phyloP scores from a whole-genome alignment of 768 basidiomycete species.

The Filobasidium wieringae region DNA sequence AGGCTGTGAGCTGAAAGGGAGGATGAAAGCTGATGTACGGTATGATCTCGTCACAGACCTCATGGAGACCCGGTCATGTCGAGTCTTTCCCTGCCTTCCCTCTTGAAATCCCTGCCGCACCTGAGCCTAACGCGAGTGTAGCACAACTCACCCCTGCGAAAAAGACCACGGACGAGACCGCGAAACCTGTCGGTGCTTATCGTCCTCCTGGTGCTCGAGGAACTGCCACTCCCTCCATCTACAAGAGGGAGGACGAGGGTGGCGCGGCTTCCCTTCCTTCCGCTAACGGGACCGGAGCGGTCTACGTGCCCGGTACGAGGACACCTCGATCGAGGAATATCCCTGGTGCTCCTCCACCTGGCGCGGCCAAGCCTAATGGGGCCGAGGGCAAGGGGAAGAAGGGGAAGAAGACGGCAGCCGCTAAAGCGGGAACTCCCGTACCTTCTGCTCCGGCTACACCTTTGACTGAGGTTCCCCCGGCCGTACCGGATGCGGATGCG shows the following conservation, averaged over 20 bases:
- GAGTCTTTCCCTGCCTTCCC: slow-evolving; percentile 61
- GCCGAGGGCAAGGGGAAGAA: slow-evolving; percentile 43
- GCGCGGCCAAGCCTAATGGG: slow-evolving; percentile 42
- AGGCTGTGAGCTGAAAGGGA: background rate
- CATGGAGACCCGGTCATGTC: slow-evolving; percentile 65
- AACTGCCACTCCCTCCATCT: slow-evolving; percentile 71
- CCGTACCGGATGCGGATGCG: slow-evolving; percentile 31
- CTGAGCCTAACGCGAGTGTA: slow-evolving; percentile 49
- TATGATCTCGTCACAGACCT: slow-evolving; percentile 36
- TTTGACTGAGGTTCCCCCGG: slow-evolving; percentile 7
- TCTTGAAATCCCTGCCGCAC: slow-evolving; percentile 54
- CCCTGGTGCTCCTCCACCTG: slow-evolving; percentile 56
- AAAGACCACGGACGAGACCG: slow-evolving; percentile 2
- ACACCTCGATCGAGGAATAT: slow-evolving; percentile 49
- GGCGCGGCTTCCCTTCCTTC: slow-evolving; percentile 50
- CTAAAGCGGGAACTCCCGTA: slow-evolving; percentile 34
- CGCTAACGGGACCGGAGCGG: slow-evolving; percentile 16
- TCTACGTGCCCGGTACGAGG: slow-evolving; percentile 10
- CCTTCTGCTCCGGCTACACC: slow-evolving; percentile 10
- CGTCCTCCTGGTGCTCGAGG: slow-evolving; percentile 88
- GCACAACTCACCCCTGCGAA: slow-evolving; percentile 48
- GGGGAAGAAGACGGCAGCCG: slow-evolving; percentile 46
- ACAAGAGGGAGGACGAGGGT: slow-evolving; percentile 84
- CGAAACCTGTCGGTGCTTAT: slow-evolving; percentile 75
- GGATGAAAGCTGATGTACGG: background rate